Conservation (phyloP, 1,284 basidiomycete species). For the Clitocybe nebularis region DNA sequence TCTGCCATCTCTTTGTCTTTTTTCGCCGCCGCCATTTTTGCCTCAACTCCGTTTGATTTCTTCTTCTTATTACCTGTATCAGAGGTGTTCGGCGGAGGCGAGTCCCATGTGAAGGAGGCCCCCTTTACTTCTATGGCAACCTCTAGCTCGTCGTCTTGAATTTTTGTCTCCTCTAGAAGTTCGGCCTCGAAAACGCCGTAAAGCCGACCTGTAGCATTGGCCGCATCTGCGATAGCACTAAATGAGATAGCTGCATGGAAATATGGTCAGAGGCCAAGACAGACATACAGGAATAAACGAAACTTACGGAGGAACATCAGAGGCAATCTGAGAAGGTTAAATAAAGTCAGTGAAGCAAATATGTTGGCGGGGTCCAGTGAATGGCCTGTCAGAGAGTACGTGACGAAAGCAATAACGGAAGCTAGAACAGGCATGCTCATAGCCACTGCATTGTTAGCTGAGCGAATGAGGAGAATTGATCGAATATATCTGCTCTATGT, state of each 20-base stretch:
- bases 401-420: slow-evolving; percentile 82
- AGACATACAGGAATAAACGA: slow-evolving; percentile 1
- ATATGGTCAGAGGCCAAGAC: neutral
- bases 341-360: slow-evolving; percentile 82
- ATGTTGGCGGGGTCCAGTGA: slow-evolving; percentile 64
- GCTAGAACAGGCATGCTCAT: slow-evolving; percentile 78
- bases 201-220: slow-evolving; percentile 70
- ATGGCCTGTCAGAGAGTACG: slow-evolving; percentile 73
- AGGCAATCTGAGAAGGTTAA: slow-evolving; percentile 72
- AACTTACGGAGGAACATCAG: slow-evolving; percentile 71
- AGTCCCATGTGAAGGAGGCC: slow-evolving; percentile 85
- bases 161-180: slow-evolving; percentile 52
- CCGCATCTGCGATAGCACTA: slow-evolving; percentile 74
- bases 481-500: slow-evolving; percentile 57
- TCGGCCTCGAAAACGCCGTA: slow-evolving; percentile 78
- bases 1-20: slow-evolving; percentile 19
- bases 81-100: slow-evolving; percentile 49
- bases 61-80: slow-evolving; percentile 19
- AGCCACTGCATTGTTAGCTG: slow-evolving; percentile 65
- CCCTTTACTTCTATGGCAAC: slow-evolving; percentile 62
- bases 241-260: slow-evolving; percentile 61
- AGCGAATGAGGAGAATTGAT: slow-evolving; percentile 67
- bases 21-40: slow-evolving; percentile 13
- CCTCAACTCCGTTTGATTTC: slow-evolving; percentile 15
- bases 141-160: slow-evolving; percentile 46